Percentiles rank a stretch among this genome's conserved stretches.
phyloP scores from a whole-genome alignment of 1,284 basidiomycete species.

The Leccinum holopus region DNA sequence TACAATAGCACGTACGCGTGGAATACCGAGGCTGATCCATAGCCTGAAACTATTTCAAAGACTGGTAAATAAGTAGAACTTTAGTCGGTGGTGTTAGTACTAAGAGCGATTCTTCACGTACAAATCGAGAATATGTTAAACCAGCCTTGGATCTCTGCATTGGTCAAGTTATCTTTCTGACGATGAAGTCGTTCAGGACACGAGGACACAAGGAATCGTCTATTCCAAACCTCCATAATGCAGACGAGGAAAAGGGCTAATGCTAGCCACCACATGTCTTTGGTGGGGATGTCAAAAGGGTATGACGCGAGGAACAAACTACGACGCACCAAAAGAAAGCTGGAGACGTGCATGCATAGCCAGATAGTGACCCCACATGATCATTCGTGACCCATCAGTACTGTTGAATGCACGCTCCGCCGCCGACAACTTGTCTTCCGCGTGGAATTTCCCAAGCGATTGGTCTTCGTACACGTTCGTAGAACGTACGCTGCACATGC shows the following conservation, averaged over 20 bases:
- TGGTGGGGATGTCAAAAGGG: slow-evolving; percentile 6
- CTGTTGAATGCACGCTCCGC: slow-evolving; percentile 50
- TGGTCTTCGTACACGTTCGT: slow-evolving; percentile 98
- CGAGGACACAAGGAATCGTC: neutral
- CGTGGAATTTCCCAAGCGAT: slow-evolving; percentile 73
- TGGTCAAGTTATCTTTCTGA: slow-evolving; percentile 57
- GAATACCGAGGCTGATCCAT: slow-evolving; percentile 77
- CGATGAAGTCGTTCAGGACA: slow-evolving; percentile 7
- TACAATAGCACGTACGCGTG: slow-evolving; percentile 42
- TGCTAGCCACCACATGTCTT: slow-evolving; percentile 90
- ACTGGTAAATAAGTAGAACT: slow-evolving; percentile 41
- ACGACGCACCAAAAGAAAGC: slow-evolving; percentile 74
- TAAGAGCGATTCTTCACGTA: slow-evolving; percentile 36
- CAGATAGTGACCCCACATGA: slow-evolving; percentile 75
- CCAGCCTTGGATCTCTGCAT: slow-evolving; percentile 55
- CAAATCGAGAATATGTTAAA: slow-evolving; percentile 79
- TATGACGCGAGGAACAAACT: neutral
- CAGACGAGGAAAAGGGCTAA: slow-evolving; percentile 79
- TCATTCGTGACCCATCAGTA: slow-evolving; percentile 46
- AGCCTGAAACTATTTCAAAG: slow-evolving; percentile 89
- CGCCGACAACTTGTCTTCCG: slow-evolving; percentile 46
- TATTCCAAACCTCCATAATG: slow-evolving; percentile 72
- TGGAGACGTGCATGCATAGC: slow-evolving; percentile 82
- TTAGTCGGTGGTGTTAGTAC: slow-evolving; percentile 1
- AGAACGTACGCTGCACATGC: slow-evolving; percentile 71